Base-by-base conservation (phyloP, 1,284 basidiomycete genomes). In the Apiotrichum akiyoshidainum region DNA sequence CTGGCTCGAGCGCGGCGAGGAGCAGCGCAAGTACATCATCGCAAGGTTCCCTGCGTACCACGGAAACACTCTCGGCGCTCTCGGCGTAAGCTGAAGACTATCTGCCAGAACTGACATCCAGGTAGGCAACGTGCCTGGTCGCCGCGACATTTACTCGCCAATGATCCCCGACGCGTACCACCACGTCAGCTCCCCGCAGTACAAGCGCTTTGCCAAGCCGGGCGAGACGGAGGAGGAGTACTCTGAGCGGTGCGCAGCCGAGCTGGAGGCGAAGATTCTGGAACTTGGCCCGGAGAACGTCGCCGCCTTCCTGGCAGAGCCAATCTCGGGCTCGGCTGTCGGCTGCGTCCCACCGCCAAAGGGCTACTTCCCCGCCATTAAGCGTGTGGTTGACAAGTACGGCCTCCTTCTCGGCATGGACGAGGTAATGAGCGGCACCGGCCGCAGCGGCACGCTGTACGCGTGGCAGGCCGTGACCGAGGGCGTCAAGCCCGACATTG, bases 351-450 rank as follows among this genome's bases (percentile, higher is more conserved):
- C 65, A 1, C 67, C 74, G n/a, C 67, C 70, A 2, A 59, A 65
- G 45, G 70, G 73, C 8, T 78, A 78, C 60, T 71, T 76, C 57
- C 64, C 64, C 71, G 88, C 87, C 12, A 89, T 92, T 84, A 88
- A 88, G 67, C 85, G 84, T 6, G 87, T 93, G 16, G 89, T 89
- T 65, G 83, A 90, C 50, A 90, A 89, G 72, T 87, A 92, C 67
- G 89, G 86, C 7, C 86, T 88, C 4, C 74, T 93, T 22, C 86
- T 92, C 72, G 88, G 91, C 48, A 82, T 92, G 53, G 91, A 93
- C 72, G 91, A 93, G 77, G 83, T 87, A 54, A 88, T 87, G 91
- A 85, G 85, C 68, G 90, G 90, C 41, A 90, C 90, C 85, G 89
- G 89, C 41, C 84, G 89, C 85, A 71, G 88, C 2, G 89, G 88